Percentiles rank a stretch among this genome's conserved stretches.
Conservation (phyloP, 2,329 filamentous ascomycete species). For the Apiospora sp. region DNA sequence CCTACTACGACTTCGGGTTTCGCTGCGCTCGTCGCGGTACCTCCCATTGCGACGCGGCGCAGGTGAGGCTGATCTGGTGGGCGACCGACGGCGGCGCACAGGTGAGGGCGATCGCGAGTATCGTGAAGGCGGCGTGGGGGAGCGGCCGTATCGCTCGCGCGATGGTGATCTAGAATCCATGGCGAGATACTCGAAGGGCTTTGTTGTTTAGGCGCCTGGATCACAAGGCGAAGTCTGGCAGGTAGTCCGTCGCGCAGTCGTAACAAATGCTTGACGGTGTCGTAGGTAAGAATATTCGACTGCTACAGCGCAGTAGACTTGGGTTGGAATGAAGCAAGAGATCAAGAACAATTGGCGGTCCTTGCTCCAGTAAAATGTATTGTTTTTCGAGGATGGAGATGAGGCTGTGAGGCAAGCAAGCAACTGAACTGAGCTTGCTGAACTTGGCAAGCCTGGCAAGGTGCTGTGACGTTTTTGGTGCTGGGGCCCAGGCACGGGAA, state of each 20-base stretch:
- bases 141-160: conserved; percentile 41
- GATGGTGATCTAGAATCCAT: conserved; percentile 45
- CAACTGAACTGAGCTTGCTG: conserved; percentile 3
- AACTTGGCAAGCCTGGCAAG: neutral
- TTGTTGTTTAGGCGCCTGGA: neutral
- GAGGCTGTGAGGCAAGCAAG: conserved; percentile 19
- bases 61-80: conserved; percentile 24
- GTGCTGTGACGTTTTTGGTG: conserved; percentile 15
- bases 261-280: neutral
- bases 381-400: neutral
- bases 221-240: neutral
- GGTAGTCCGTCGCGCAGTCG: neutral
- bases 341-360: neutral
- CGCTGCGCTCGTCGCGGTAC: conserved; percentile 30
- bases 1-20: conserved; percentile 32
- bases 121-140: conserved; percentile 46
- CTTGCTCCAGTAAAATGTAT: neutral
- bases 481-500: neutral
- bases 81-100: conserved; percentile 33
- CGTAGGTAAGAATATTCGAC: neutral
- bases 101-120: conserved; percentile 40
- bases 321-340: neutral
- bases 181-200: neutral
- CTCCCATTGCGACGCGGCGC: conserved; percentile 42
- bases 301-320: neutral